Base-by-base conservation (phyloP, 2,329 filamentous ascomycete species). In the Teratosphaeria viscida region DNA sequence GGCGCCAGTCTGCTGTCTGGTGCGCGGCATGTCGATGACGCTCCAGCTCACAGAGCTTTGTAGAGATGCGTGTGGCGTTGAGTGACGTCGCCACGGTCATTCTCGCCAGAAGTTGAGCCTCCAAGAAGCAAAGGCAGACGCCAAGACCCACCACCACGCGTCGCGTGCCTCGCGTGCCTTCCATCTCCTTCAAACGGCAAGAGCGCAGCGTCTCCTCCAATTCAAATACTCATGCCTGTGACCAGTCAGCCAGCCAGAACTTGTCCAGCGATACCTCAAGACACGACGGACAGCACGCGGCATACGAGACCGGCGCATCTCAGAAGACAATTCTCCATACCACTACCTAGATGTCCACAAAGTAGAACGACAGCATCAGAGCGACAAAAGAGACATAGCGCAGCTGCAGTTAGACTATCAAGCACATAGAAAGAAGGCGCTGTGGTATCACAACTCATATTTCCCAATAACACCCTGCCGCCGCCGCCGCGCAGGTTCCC, bases 401-500 rank as follows among this genome's bases (percentile, higher is more conserved):
- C 43, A 49, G 43, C 43, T 49, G 43, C 43, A 49, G 43, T 49
- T 49, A 49, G 43, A 49, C 43, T 49, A 49, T 49, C 43, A 49
- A 49, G 19, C 43, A 64, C 58, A 65, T 58, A 62, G 60, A 64
- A 64, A 55, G 57, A 64, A 65, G 63, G 63, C 67, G 67, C 67
- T 67, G 60, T 68, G 67, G 67, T 70, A 70, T 70, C 67, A 67
- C 66, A 68, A 68, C 61, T 60, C 60, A 59, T 35, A 35, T 29
- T 39, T 57, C 52, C 32, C 47, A 59, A 29, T 47, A 37, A 27
- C 32, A 16, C 12, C 53, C 53, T 8, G 14, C 10, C 27, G 19
- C 27, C 53, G 47, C 55, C 59, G 26, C 59, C 57, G 7, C 54
- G 32, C 58, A 16, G n/a, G 32, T n/a, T 26, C 35, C 59, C 37